Base-by-base conservation (phyloP, 1,284 basidiomycete genomes). In the Ceratobasidium sp. region DNA sequence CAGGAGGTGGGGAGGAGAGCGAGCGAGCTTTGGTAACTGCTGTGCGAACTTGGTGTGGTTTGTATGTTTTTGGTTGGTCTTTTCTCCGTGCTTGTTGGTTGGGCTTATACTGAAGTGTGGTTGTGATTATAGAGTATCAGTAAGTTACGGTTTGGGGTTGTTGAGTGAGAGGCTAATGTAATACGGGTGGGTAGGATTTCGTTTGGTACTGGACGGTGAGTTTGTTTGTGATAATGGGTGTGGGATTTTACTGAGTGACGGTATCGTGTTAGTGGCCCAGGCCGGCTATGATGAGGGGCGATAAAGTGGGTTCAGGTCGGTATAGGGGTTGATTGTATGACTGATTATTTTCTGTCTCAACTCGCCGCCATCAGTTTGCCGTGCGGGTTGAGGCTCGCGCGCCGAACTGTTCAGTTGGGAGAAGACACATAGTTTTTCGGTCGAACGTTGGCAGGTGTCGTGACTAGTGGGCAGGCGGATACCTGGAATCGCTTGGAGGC, bases 201-300 rank as follows among this genome's bases (percentile, higher is more conserved):
- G 28, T 80, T 81, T 75, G 80, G 80, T 26, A 81, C 80, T 68
- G 76, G 80, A 12, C 78, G 78, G 78, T 78, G 50, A 76, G 73
- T 76, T 17, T 2, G 1, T 40, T n/a, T 42, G 10, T 4, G 7
- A 40, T 33, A 42, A 23, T 3, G 12, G 48, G 2, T 12, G 61
- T 2, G 13, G 20, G 5, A 33, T 23, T 42, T 7, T 15, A 23
- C 20, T 2, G 7, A 23, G 44, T 64, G 20, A 9, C 5, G 52
- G 23, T 54, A 23, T 54, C 68, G 33, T 28, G 33, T 23, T 28
- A 10, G 52, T 26, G 40, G n/a, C 57, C 13, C 26, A 80, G 81
- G 17, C 80, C 80, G 2, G 80, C 81, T 23, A 81, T 81, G 81
- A 81, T 81, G 79, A 46, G 71, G 13, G 80, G 80, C 20, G 80